Base-by-base conservation (phyloP, 2,329 filamentous ascomycete species). In the Trichoderma afroharzianum region DNA sequence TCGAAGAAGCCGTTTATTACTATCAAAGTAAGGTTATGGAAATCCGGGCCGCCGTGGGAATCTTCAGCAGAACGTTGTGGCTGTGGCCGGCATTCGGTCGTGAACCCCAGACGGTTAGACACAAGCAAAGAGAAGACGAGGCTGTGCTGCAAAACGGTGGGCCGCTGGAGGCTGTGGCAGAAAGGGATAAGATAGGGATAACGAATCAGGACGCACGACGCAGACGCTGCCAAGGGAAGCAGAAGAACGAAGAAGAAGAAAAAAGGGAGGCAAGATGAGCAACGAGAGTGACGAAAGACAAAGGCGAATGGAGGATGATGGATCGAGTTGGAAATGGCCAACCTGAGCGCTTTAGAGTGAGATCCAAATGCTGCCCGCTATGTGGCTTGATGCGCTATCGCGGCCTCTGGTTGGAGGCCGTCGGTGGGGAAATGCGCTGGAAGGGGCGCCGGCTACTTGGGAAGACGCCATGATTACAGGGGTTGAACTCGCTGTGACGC, bases 21-120 rank as follows among this genome's bases (percentile, higher is more conserved):
- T 21, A 47, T 47, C 36, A 63, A 58, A 55, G 53, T 62, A 68
- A 67, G 69, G 58, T 71, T 61, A 66, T 63, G 33, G 70, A 55
- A 39, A 55, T 32, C 36, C 50, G 63, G 47, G 30, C 63, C 63
- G 63, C n/a, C 39, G 39, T 43, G 39, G 57, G 32, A 59, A 53
- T 63, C 26, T 39, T 59, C 28, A 68, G 47, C 55, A 59, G 58
- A 55, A 63, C 36, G 66, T 55, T 63, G 70, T 72, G 70, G 70
- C 70, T 72, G 66, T 72, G 70, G 59, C 57, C 70, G 47, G 59
- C 70, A 72, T 72, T 59, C 70, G 58, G 66, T 67, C 36, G 64
- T 63, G 66, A 26, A 21, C 53, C 63, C 63, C 58, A 30, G 59
- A 43, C 28, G 24, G 32, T 26, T 32, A 21, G 68, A 8, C 28